Conservation (phyloP, 768 basidiomycete species). For the Lactarius sanguifluus region DNA sequence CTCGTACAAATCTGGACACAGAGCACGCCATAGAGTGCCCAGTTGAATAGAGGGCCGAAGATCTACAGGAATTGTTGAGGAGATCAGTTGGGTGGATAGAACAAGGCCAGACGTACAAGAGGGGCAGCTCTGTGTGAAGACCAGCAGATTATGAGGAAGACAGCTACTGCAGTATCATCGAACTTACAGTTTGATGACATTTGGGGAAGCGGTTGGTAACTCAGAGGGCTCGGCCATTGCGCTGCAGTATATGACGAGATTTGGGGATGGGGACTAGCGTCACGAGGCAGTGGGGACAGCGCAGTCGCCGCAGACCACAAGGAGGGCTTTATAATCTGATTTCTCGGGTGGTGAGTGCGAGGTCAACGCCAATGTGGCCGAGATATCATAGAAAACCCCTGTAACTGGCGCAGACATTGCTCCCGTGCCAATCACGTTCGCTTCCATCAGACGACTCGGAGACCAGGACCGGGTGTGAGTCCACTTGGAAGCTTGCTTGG, state of each 20-base stretch:
- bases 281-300: neutral
- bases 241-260: no score
- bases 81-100: neutral
- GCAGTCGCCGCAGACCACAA: neutral
- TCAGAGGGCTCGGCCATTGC: neutral
- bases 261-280: neutral
- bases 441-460: no score
- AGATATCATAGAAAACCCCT: neutral
- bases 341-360: neutral
- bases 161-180: neutral
- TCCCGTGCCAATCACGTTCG: no score
- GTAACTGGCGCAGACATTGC: no score
- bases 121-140: neutral
- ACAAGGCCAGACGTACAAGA: neutral
- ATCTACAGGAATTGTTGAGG: neutral
- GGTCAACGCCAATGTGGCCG: neutral
- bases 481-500: no score
- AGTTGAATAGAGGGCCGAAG: neutral
- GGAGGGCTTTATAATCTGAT: neutral
- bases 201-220: neutral
- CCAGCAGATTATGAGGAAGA: neutral
- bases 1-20: constrained; percentile 1
- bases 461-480: no score
- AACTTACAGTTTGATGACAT: neutral
- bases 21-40: constrained; percentile 1